phyloP scores from a whole-genome alignment of 75 land plant genomes.

The Sequoia sempervirens region DNA sequence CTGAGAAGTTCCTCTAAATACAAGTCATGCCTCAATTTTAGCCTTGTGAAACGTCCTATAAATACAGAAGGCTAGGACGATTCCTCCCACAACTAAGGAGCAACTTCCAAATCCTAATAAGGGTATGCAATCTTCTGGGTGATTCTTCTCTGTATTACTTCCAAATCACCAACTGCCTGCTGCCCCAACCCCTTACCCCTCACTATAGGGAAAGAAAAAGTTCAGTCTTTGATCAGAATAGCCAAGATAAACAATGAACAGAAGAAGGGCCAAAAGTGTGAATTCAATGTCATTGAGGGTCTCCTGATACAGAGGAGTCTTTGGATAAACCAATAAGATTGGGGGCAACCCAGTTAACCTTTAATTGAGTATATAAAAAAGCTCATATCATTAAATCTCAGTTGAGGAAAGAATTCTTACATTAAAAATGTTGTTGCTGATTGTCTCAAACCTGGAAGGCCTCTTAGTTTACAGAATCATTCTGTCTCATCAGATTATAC shows the following conservation, averaged over 20 bases:
- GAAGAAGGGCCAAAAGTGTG: background rate
- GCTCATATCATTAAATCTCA: background rate
- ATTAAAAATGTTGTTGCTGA: background rate
- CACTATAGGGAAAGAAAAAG: background rate
- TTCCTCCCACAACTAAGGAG: background rate
- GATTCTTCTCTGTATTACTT: background rate
- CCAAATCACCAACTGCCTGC: background rate
- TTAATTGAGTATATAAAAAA: background rate
- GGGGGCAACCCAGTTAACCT: background rate
- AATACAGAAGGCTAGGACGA: background rate
- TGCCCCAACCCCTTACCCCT: too few species aligned
- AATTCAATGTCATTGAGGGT: background rate
- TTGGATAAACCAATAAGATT: background rate
- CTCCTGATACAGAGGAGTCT: background rate
- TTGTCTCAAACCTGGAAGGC: background rate
- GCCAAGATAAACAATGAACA: background rate
- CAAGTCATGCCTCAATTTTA: background rate
- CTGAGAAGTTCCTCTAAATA: background rate
- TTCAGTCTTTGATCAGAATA: background rate
- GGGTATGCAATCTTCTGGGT: background rate
- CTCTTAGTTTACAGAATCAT: background rate
- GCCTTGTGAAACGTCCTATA: background rate
- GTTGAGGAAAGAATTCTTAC: background rate
- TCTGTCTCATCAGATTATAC: background rate
- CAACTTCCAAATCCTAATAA: background rate